Conservation (phyloP, 208 protist genomes). For the Leishmania aethiopica region DNA sequence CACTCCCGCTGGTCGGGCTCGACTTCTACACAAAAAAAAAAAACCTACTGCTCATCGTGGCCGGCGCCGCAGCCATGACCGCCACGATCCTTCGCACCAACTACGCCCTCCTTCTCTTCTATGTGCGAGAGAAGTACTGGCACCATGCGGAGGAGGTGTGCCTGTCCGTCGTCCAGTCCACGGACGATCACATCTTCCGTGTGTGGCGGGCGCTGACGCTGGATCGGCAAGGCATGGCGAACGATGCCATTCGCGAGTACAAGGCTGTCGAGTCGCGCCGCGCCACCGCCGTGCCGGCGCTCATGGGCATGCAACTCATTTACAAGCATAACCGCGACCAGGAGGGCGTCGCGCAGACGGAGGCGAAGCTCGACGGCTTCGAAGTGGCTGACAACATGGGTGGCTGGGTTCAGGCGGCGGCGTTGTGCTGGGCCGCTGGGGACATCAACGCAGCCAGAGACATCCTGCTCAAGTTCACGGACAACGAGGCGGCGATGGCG, state of each 20-base stretch:
- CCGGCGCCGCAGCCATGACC: conserved; percentile 23
- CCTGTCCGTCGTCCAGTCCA: conserved; percentile 58
- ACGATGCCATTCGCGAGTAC: conserved; percentile 86
- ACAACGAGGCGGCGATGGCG: conserved; percentile 31
- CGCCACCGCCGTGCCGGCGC: conserved; percentile 62
- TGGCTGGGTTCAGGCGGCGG: conserved; percentile 68
- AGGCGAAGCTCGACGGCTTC: conserved; percentile 52
- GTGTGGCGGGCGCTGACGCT: conserved; percentile 82
- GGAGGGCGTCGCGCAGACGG: conserved; percentile 52
- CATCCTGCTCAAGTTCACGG: conserved; percentile 53
- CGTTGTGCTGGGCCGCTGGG: conserved; percentile 66
- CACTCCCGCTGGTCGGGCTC: no score
- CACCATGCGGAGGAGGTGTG: conserved; percentile 84
- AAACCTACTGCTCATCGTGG: background rate
- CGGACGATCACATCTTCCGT: conserved; percentile 82
- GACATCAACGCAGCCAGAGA: conserved; percentile 73
- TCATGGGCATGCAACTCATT: conserved; percentile 77
- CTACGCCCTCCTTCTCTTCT: conserved; percentile 84
- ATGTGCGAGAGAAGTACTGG: conserved; percentile 83
- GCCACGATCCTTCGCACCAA: conserved; percentile 59
- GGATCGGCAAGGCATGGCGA: conserved; percentile 78
- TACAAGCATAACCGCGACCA: conserved; percentile 77
- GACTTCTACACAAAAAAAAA: no score
- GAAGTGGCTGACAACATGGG: conserved; percentile 45
- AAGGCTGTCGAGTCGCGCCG: conserved; percentile 70